Percentiles rank a stretch among this genome's conserved stretches.
Evolutionary conservation across 257 asterid species (phyloP).

Genomic region (Jacaranda copaia): DNA sequence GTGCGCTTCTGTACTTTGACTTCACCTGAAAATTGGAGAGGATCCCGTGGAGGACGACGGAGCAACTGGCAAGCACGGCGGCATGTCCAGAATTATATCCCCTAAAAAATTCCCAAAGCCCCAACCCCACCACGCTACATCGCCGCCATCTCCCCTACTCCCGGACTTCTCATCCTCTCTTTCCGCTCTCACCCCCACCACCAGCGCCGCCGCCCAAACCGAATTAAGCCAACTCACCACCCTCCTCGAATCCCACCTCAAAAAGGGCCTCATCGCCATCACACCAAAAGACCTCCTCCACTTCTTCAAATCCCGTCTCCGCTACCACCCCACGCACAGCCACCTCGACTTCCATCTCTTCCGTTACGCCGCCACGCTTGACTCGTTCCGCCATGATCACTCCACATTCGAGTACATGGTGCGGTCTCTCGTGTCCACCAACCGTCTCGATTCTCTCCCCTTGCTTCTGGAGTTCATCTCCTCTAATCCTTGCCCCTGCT

Average conservation of each 20-base stretch:
- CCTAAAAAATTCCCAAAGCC: slow-evolving; percentile 34
- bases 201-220: slow-evolving; percentile 47
- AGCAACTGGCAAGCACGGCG: slow-evolving; percentile 32
- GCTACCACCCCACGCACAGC: slow-evolving; percentile 75
- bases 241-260: slow-evolving; percentile 59
- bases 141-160: slow-evolving; percentile 44
- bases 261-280: slow-evolving; percentile 48
- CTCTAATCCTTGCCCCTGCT: slow-evolving; percentile 91
- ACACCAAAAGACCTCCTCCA: slow-evolving; percentile 69
- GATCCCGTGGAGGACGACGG: slow-evolving; percentile 11
- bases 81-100: slow-evolving; percentile 45
- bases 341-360: slow-evolving; percentile 94
- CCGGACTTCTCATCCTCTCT: slow-evolving; percentile 44
- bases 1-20: not conserved
- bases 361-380: slow-evolving; percentile 79
- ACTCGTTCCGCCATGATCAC: slow-evolving; percentile 93
- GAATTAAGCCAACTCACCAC: slow-evolving; percentile 56
- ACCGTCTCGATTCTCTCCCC: slow-evolving; percentile 73
- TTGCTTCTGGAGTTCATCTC: slow-evolving; percentile 45
- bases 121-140: slow-evolving; percentile 31
- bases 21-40: slow-evolving; percentile 3
- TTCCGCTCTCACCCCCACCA: slow-evolving; percentile 40
- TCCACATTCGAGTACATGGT: slow-evolving; percentile 82
- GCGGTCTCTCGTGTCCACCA: slow-evolving; percentile 72
- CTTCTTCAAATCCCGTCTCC: slow-evolving; percentile 68